Conservation (phyloP, 495 filamentous ascomycete genomes). For the Annulohypoxylon moriforme region DNA sequence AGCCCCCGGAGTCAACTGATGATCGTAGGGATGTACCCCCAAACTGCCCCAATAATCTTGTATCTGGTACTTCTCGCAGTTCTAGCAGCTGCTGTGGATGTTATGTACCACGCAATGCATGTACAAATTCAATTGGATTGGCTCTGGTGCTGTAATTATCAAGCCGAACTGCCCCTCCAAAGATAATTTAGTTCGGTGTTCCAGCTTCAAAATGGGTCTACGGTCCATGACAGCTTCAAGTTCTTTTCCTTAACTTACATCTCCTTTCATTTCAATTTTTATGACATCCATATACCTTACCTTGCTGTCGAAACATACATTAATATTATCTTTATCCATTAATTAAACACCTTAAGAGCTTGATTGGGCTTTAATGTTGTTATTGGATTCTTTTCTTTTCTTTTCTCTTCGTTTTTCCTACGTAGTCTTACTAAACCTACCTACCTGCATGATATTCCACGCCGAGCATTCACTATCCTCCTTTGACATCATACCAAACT, state of each 20-base stretch:
- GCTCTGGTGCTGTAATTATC: slow-evolving; percentile 24
- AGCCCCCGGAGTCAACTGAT: not conserved
- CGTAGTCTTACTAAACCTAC: not conserved
- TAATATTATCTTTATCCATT: not conserved
- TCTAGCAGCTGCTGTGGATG: not conserved
- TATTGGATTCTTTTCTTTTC: not conserved
- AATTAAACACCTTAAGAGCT: slow-evolving; percentile 17
- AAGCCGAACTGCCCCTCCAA: slow-evolving; percentile 36
- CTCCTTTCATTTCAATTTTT: slow-evolving; percentile 9
- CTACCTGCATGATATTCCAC: not conserved
- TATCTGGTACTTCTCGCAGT: not conserved
- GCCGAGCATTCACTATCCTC: not conserved
- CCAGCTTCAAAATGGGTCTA: slow-evolving; percentile 32
- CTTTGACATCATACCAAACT: slow-evolving; percentile 42
- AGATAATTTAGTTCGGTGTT: slow-evolving; percentile 35
- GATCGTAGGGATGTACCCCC: not conserved
- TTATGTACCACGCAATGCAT: slow-evolving; percentile 7
- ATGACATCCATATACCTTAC: slow-evolving; percentile 8
- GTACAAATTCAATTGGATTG: slow-evolving; percentile 26
- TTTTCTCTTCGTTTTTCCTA: not conserved
- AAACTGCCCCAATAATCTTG: not conserved
- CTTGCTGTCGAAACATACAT: slow-evolving; percentile 1
- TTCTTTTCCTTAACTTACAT: slow-evolving; percentile 12
- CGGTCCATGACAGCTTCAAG: slow-evolving; percentile 33
- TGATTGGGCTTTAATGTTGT: not conserved